Evolutionary conservation across 495 filamentous ascomycete species (phyloP).

Genomic region (Cairneyella variabilis): DNA sequence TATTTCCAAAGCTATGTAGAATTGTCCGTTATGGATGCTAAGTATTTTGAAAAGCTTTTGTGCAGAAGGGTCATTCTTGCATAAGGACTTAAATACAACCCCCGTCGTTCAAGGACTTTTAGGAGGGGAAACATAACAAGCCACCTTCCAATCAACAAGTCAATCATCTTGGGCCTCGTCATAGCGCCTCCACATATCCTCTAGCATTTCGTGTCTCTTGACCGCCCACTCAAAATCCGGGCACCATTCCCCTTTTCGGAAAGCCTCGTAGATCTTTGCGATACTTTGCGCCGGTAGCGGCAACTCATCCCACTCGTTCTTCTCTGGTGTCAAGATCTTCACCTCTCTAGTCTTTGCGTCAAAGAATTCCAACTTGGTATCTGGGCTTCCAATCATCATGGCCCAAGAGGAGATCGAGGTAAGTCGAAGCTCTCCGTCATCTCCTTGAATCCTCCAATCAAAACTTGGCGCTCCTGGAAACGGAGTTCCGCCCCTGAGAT

Average conservation of each 20-base stretch:
- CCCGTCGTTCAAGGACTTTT: no score
- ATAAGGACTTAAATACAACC: no score
- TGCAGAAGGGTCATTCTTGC: no score
- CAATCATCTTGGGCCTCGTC: conserved; percentile 1
- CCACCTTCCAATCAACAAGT: no score
- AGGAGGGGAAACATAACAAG: no score
- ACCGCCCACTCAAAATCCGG: conserved; percentile 38
- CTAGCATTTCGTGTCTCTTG: conserved; percentile 32
- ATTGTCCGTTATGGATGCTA: no score
- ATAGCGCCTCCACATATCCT: conserved; percentile 14
- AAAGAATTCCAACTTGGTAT: conserved; percentile 37
- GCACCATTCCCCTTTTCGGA: conserved; percentile 35
- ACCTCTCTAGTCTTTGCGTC: conserved; percentile 38
- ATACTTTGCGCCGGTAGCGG: conserved; percentile 36
- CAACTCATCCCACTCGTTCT: conserved; percentile 5
- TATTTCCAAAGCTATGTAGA: no score
- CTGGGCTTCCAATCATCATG: conserved; percentile 33
- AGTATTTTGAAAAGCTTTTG: no score
- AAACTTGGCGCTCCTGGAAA: conserved; percentile 45
- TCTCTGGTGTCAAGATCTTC: conserved; percentile 37
- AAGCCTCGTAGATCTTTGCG: conserved; percentile 48
- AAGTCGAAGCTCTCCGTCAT: conserved; percentile 50
- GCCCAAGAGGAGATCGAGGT: conserved; percentile 28
- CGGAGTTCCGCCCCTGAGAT: conserved; percentile 42
- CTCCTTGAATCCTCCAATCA: conserved; percentile 50